phyloP scores from a whole-genome alignment of 2,329 filamentous ascomycete species.

The Massarina eburnea region DNA sequence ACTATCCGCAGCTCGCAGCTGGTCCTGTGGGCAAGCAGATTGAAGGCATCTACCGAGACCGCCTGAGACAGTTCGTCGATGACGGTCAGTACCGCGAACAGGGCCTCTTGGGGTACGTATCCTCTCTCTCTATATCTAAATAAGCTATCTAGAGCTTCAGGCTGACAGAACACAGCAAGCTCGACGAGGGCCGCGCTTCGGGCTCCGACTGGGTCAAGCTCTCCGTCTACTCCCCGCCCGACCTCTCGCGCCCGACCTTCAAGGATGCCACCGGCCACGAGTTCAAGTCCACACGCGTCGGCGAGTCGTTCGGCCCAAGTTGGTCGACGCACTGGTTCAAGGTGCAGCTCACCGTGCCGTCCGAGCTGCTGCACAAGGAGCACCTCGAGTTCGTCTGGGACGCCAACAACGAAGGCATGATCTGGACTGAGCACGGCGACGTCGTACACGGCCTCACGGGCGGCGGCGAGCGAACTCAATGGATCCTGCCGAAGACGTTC shows the following conservation, averaged over 20 bases:
- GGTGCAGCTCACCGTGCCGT: constrained; percentile 75
- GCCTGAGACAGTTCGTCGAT: constrained; percentile 78
- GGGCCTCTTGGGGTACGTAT: constrained; percentile 68
- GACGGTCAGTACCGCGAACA: constrained; percentile 70
- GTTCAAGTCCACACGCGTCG: constrained; percentile 74
- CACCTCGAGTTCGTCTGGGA: constrained; percentile 97
- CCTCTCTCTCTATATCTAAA: constrained; percentile 11
- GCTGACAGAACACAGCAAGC: constrained; percentile 57
- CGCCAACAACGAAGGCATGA: constrained; percentile 87
- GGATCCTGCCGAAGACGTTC: constrained; percentile 81
- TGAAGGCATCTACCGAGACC: constrained; percentile 78
- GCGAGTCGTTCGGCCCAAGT: constrained; percentile 83
- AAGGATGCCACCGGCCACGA: constrained; percentile 76
- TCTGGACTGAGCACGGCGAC: constrained; percentile 89
- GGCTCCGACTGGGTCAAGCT: constrained; percentile 80
- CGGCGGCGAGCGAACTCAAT: constrained; percentile 83
- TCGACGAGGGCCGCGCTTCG: constrained; percentile 67
- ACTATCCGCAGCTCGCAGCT: constrained; percentile 39
- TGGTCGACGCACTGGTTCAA: constrained; percentile 99
- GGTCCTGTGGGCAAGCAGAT: constrained; percentile 57
- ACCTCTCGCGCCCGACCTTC: constrained; percentile 79
- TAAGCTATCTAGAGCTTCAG: not conserved
- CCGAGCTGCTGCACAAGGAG: constrained; percentile 71
- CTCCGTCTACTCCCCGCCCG: constrained; percentile 80
- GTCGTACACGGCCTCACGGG: constrained; percentile 91